Base-by-base conservation (phyloP, 768 basidiomycete genomes). In the Pulveroboletus sp. region DNA sequence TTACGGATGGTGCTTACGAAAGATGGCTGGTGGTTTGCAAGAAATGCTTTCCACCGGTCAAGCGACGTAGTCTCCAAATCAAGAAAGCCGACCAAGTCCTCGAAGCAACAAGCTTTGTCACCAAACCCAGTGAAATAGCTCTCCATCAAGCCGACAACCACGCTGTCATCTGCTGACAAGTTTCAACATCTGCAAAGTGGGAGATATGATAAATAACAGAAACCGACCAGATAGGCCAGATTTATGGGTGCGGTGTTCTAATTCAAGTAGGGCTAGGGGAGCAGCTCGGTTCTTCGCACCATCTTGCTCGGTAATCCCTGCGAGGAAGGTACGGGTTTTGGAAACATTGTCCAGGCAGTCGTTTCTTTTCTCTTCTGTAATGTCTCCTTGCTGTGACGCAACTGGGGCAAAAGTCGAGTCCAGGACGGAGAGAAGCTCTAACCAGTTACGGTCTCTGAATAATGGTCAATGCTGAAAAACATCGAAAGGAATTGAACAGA, bases 71-170 rank as follows among this genome's bases (percentile, higher is more conserved):
- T 76, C 20, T 77, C 68, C 13, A 87, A 67, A 8, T 60, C 61
- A 47, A 85, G 65, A 62, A 86, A 92, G 4, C 83, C 80, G 56
- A 76, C 77, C 34, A 95, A 70, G 59, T 96, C 93, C 68, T 94
- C 93, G 50, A 83, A 89, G 64, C 90, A 92, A 65, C 88, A 91
- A 6, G 85, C 74, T 67, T 93, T 95, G 65, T 84, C 81, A 26
- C 88, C 85, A 57, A 92, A 80, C 50, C 71, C 72, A 34, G 78
- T 71, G 61, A 92, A 82, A 66, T 94, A 95, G 41, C 74, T 68
- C 59, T 81, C 72, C 61, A 93, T 69, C 47, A 85, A 71, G 11
- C 65, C 60, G 27, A 77, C 62, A 47, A 84, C 56, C 24, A 68
- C 67, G 12, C 59, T 58, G 24, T 73, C 43, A 57, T 81, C 85